Base-by-base conservation (phyloP, 2,329 filamentous ascomycete genomes). In the Cercospora zeina region DNA sequence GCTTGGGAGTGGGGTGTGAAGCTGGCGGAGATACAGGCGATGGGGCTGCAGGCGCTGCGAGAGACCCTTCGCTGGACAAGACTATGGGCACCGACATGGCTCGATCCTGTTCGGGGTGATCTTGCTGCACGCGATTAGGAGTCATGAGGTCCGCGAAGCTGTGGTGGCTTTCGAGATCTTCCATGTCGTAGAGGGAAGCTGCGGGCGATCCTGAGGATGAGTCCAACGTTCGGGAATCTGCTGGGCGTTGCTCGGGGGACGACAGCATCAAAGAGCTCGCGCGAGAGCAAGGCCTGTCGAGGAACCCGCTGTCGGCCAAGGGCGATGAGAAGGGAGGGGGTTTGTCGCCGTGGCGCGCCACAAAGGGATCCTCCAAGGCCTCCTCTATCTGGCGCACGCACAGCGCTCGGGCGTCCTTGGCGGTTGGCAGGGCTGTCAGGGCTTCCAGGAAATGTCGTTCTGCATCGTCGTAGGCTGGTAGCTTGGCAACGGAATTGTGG, bases 401-500 rank as follows among this genome's bases (percentile, higher is more conserved):
- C 13, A 65, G 16, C 16, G 49, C 51, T 34, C 59, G 62, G 37
- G 65, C 65, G 33, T 67, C 54, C 30, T 64, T 59, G 3, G 59
- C 31, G 64, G 54, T 74, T 55, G 66, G 66, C 24, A 74, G 61
- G 6, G 69, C 61, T 6, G 66, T 37, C 9, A 73, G 36, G 16
- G 72, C 72, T 24, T 68, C 65, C 6, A 62, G 39, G 63, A 80
- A 81, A 45, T 70, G 73, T 42, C 77, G 71, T 65, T 77, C 72
- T 0, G 81, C 79, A 24, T 73, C 66, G 11, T 74, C 68, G 45
- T 82, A 73, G 11, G 77, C 69, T 0, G 75, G 71, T 6, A 81
- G 33, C 66, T 81, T 82, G 39, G 76, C 76, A 21, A 67, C 68
- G 1, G 80, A 82, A 65, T 77, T 77, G n/a, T 78, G 72, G 58